Evolutionary conservation across 768 basidiomycete species (phyloP), one percentile per base, ranked within the genome.

Genomic region (Fomitopsis serialis): DNA sequence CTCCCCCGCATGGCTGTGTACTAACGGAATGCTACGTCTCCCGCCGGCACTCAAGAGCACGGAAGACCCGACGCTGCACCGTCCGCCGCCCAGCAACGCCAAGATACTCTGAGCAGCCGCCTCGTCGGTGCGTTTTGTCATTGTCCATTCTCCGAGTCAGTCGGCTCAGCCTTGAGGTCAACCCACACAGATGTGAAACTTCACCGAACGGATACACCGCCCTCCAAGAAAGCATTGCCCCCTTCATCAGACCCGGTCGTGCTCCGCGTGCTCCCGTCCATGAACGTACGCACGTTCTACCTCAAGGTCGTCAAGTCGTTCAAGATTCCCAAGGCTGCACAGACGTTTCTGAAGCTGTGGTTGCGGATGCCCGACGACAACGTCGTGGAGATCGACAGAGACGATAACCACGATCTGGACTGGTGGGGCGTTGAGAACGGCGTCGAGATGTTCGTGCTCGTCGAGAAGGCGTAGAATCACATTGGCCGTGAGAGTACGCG

Each of bases 391-490:
- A 68, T 92, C 27, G 72, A 72, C 19, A 70, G 75, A 24, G 62
- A 77, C 25, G 81, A 87, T 47, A 58, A 65, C 12, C 78, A 77
- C 51, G 77, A 82, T 49, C 64, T 91, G 40, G 79, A 75, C 54
- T 90, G 87, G 87, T 78, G 84, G 63, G 89, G 90, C 6, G 63
- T 92, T 35, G 86, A 89, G 53, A 75, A 78, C 8, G 78, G 64
- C 19, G 70, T 73, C 52, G 63, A 70, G 53, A 59, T 79, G 24
- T 43, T 67, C 3, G 53, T 66, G 36, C 57, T 55, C 48, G 35
- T 49, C 15, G 25, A 51, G 7, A 32, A 24, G 40, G 17, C n/a
- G 21, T 45, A 45, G 37, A 8, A 19, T 40, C 15, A 15, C 34
- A 35, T 9, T 35, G 34, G 15, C n/a, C n/a, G n/a, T n/a, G n/a